Percentiles rank a stretch among this genome's conserved stretches.
Evolutionary conservation across 192 early-diverging fungal genomes (phyloP).

Genomic region (Umbelopsis sp.): DNA sequence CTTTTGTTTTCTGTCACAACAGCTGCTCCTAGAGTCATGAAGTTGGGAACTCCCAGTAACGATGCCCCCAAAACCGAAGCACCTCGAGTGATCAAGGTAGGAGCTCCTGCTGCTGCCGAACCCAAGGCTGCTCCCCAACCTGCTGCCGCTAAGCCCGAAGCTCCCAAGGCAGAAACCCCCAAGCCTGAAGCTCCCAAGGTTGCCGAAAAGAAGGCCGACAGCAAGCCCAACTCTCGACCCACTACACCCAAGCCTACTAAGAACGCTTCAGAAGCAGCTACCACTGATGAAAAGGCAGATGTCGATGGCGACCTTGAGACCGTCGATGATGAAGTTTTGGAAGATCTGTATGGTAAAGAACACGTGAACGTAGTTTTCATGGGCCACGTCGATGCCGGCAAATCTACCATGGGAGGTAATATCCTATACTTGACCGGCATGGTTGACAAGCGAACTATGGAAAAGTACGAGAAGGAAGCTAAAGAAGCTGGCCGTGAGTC

Average conservation of each 20-base stretch:
- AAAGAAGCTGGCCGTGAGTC: constrained; percentile 96
- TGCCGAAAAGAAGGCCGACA: constrained; percentile 24
- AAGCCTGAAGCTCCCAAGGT: constrained; percentile 23
- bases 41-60: constrained; percentile 4
- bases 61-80: constrained; percentile 17
- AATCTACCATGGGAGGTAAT: constrained; percentile 99
- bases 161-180: constrained; percentile 30
- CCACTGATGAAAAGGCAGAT: constrained; percentile 36
- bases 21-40: constrained; percentile 20
- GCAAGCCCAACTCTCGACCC: constrained; percentile 24
- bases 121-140: constrained; percentile 15
- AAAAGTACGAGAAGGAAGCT: constrained; percentile 99
- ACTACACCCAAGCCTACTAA: constrained; percentile 29
- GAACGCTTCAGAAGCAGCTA: constrained; percentile 35
- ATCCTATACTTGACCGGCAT: constrained; percentile 95
- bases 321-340: constrained; percentile 57
- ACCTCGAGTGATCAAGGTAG: constrained; percentile 32
- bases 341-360: constrained; percentile 87
- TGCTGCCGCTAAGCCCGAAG: constrained; percentile 36
- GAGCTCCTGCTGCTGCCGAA: constrained; percentile 15
- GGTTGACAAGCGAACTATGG: constrained; percentile 99
- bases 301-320: constrained; percentile 57
- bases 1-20: not conserved
- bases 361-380: constrained; percentile 98
- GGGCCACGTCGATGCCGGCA: constrained; percentile 97